Conservation (phyloP, 805 yeast species). For the Starmerella cellae region DNA sequence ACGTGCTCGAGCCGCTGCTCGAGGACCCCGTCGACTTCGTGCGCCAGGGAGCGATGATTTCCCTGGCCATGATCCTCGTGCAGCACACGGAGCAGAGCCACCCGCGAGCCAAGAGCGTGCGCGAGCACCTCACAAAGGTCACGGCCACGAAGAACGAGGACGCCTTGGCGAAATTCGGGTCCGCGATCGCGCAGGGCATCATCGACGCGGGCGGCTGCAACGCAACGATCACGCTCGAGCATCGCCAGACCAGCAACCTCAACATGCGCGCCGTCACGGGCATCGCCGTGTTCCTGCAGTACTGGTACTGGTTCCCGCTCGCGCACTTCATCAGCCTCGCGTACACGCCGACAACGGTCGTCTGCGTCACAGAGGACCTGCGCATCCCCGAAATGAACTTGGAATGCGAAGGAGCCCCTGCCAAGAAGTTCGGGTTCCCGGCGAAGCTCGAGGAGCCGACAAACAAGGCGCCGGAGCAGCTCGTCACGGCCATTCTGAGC, state of each 20-base stretch:
- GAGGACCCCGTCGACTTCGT: slow-evolving; percentile 94
- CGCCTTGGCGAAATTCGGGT: slow-evolving; percentile 94
- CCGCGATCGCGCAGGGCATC: slow-evolving; percentile 92
- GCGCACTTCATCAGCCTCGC: slow-evolving; percentile 86
- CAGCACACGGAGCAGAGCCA: slow-evolving; percentile 68
- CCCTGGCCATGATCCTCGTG: slow-evolving; percentile 78
- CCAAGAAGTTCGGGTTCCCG: slow-evolving; percentile 75
- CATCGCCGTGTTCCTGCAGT: slow-evolving; percentile 73
- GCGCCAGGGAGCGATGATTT: slow-evolving; percentile 92
- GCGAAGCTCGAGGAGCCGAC: slow-evolving; percentile 70
- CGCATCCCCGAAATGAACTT: slow-evolving; percentile 74
- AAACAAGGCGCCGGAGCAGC: slow-evolving; percentile 73
- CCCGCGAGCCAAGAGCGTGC: slow-evolving; percentile 68
- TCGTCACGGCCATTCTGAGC: slow-evolving; percentile 84
- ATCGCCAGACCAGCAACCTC: slow-evolving; percentile 74
- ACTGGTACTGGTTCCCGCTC: slow-evolving; percentile 98
- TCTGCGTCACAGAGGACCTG: slow-evolving; percentile 75
- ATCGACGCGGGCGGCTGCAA: slow-evolving; percentile 98
- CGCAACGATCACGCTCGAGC: slow-evolving; percentile 84
- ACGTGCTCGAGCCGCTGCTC: slow-evolving; percentile 80
- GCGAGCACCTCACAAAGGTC: slow-evolving; percentile 60
- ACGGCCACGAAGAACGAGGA: slow-evolving; percentile 84
- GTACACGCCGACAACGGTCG: slow-evolving; percentile 80
- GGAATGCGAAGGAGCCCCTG: slow-evolving; percentile 60
- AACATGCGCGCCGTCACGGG: slow-evolving; percentile 90